Evolutionary conservation across 257 asterid genomes (phyloP), one percentile per base, ranked within the genome.

Genomic region (Solanum sitiens): DNA sequence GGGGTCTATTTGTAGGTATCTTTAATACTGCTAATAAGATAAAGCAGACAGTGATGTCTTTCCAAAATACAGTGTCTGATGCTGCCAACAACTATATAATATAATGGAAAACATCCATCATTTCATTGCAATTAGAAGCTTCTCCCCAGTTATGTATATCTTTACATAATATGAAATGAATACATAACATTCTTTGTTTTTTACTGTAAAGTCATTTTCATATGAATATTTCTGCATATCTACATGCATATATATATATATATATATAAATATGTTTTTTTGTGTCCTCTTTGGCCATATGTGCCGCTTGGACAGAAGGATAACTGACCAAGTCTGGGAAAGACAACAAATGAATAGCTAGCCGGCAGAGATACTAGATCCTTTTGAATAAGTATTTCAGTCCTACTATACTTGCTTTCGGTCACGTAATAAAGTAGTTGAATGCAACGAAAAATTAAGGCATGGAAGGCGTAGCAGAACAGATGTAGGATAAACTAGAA

Each of bases 321-420:
- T 82, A 82, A 82, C 18, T 82, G 86, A 87, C 88, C 86, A 61
- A 87, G 86, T 87, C 88, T 65, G 65, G 65, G 63, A 84, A 84
- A 33, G 68, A 85, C 63, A 68, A 68, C 45, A 85, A 39, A 85
- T 85, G 82, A 65, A 68, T 85, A 20, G 47, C 15, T 2, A 21
- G 88, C 88, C 88, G 88, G 88, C 88, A 85, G 79, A 85, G 82
- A 85, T 85, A 27, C 68, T 47, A 68, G 33, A 67, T 67, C 68
- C 65, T n/a, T 85, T 13, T 85, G 87, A 68, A 50, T 3, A 82
- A 68, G 79, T 68, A 68, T 85, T 85, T 39, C 68, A 85, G 39
- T 14, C 61, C 40, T 85, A 27, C 87, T 40, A 85, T 11, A 42
- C 67, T 72, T 2, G 82, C 40, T 65, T 85, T 68, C 3, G 67